A percentile compares a stretch with the other conserved stretches of the same genome.
Evolutionary conservation across 179 eudicot species (phyloP).

Genomic region (Spinacia oleracea): DNA sequence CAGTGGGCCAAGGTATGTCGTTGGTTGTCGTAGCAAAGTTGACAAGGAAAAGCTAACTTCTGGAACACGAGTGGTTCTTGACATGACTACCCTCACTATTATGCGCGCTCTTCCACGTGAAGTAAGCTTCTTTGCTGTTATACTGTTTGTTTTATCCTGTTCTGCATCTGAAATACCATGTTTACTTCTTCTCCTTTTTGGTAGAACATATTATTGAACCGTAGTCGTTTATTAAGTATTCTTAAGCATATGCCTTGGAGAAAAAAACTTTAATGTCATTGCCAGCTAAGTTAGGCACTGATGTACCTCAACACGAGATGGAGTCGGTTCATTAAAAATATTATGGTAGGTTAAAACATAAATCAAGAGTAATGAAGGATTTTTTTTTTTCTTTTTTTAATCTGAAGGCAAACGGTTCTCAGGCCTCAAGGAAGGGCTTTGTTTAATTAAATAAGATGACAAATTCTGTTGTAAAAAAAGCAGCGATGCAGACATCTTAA

Average conservation of each 20-base stretch:
- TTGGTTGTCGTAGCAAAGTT: conserved; percentile 95
- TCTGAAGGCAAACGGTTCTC: background rate
- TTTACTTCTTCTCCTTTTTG: background rate
- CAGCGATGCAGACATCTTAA: background rate
- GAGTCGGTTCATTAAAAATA: background rate
- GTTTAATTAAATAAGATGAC: background rate
- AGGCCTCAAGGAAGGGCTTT: background rate
- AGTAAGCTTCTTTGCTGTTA: conserved; percentile 41
- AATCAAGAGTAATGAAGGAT: background rate
- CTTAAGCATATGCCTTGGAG: background rate
- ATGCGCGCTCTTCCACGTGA: conserved; percentile 99
- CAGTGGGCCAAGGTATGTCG: conserved; percentile 97
- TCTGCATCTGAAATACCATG: background rate
- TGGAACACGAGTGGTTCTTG: conserved; percentile 97
- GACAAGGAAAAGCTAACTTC: conserved; percentile 94
- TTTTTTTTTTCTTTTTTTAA: too few relatives aligned
- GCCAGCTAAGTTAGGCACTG: background rate
- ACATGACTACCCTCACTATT: conserved; percentile 97
- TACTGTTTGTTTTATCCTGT: background rate
- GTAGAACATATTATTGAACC: background rate
- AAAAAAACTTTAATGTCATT: background rate
- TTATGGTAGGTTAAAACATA: background rate
- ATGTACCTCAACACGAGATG: background rate
- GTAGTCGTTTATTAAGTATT: background rate
- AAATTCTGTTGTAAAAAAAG: background rate